Evolutionary conservation across 2,329 filamentous ascomycete genomes (phyloP), one percentile per base, ranked within the genome.

Genomic region (Achaetomium macrosporum): DNA sequence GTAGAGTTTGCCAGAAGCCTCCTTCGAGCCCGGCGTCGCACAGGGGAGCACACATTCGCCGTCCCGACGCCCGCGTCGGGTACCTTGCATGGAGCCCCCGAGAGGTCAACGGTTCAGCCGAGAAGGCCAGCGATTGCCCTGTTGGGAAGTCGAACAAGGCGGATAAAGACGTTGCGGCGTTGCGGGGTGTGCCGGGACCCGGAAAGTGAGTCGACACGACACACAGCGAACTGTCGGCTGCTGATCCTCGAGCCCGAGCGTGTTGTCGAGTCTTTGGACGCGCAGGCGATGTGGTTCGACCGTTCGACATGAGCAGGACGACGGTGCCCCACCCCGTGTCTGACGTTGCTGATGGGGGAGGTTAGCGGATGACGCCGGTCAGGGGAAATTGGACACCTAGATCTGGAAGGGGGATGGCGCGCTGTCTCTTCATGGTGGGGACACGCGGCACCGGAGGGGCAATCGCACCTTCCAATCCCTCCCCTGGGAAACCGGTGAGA

Each of bases 61-160:
- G 40, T 44, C 45, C 47, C 40, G 33, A 49, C 47, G 35, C 43
- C 46, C 15, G 29, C 37, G 42, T n/a, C 57, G 51, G 59, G 59
- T 61, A 61, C 60, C 59, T 62, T 62, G 60, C 60, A 62, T 59
- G 49, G 53, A 41, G 52, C 54, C 50, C 55, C 54, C 51, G 57
- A 49, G 45, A 19, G 51, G 31, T 56, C 56, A 43, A 51, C 17
- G 39, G 53, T 55, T 58, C 54, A 63, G 58, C 59, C 61, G 59
- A 59, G 57, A 55, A 44, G 45, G 36, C 35, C 42, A 40, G 48
- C 49, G 29, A 42, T 42, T 41, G 25, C 39, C 43, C 42, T 29
- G 46, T 35, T 45, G 43, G 41, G 48, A 12, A 40, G 16, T 54
- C 45, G 46, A 43, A 42, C 49, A 53, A 57, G 42, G 53, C 57